Conservation (phyloP, 306 rosid species). For the Crataegus laevigata region DNA sequence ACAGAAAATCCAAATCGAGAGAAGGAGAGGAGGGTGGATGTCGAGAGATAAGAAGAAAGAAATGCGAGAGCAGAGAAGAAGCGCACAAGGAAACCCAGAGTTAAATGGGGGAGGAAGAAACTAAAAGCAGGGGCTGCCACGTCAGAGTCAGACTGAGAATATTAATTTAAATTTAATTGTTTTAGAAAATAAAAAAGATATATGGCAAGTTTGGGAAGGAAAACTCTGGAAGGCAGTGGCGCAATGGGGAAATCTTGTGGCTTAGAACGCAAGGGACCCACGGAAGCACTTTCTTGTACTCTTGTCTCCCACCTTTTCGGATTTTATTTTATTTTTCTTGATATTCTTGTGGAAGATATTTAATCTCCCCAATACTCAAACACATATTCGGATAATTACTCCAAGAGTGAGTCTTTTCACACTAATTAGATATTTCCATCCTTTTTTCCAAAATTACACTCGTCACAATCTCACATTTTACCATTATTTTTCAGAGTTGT, state of each 20-base stretch:
- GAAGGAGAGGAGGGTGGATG: slow-evolving; percentile 6
- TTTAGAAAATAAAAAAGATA: neutral
- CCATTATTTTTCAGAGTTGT: fast-evolving
- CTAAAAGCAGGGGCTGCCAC: slow-evolving; percentile 36
- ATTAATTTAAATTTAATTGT: neutral
- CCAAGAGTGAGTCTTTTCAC: neutral
- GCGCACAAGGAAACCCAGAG: neutral
- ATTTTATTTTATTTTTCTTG: neutral
- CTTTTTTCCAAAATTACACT: neutral
- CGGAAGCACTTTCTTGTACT: slow-evolving; percentile 27
- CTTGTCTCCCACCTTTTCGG: slow-evolving; percentile 4
- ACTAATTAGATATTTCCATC: neutral
- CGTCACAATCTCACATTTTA: neutral
- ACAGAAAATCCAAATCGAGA: neutral
- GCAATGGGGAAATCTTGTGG: slow-evolving; percentile 42
- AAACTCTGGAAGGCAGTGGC: slow-evolving; percentile 40
- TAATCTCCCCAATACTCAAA: neutral
- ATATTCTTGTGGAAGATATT: slow-evolving; percentile 8
- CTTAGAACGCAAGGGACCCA: slow-evolving; percentile 33
- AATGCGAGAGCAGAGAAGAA: neutral
- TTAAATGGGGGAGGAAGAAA: slow-evolving; percentile 1
- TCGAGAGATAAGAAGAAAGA: neutral
- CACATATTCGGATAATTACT: neutral
- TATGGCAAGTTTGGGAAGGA: slow-evolving; percentile 14
- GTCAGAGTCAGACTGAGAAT: slow-evolving; percentile 10